Evolutionary conservation across 805 yeast species (phyloP), one percentile per base, ranked within the genome.

Genomic region (Wickerhamomyces bisporus): DNA sequence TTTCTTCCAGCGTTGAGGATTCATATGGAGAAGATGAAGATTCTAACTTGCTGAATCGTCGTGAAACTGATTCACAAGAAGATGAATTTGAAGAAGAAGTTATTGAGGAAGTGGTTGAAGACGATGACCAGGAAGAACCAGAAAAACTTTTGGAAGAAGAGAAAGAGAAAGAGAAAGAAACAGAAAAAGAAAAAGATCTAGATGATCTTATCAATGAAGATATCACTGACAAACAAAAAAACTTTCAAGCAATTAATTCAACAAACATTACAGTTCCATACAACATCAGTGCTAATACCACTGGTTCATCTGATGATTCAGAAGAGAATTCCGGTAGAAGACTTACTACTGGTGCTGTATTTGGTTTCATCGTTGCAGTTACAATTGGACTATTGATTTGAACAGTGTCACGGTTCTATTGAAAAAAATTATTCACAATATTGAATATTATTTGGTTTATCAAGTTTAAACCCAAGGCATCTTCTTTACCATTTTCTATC

Each of bases 121-220:
- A 32, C 34, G 38, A 39, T 20, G 43, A 41, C 30, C 40, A 43
- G 26, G 41, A 26, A 17, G 38, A 35, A 18, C 32, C 25, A 19
- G 38, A 39, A n/a, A n/a, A n/a, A n/a, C n/a, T n/a, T 13, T 20
- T 20, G n/a, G 35, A 34, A 27, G 38, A 32, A 5, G 24, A 26
- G 8, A 25, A 35, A 12, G 26, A 21, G n/a, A 32, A 16, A 9
- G 34, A 36, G 15, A 42, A 30, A 2, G 39, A 42, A 12, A 18
- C 29, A 6, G 47, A 42, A 13, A 20, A 27, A 8, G 38, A 36
- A 15, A 24, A 19, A 12, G 38, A 39, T 14, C 39, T 38, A 27
- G 50, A 44, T 30, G 40, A 36, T 2, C 39, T 45, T 36, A 27
- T 45, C 26, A 28, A 32, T 17, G 44, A 48, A 30, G 45, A 48